These are phyloP conservation scores for Cladosporium sphaerospermum DNA, from an alignment of 2,329 filamentous ascomycete species.

Conservation along the genomic window DNA sequence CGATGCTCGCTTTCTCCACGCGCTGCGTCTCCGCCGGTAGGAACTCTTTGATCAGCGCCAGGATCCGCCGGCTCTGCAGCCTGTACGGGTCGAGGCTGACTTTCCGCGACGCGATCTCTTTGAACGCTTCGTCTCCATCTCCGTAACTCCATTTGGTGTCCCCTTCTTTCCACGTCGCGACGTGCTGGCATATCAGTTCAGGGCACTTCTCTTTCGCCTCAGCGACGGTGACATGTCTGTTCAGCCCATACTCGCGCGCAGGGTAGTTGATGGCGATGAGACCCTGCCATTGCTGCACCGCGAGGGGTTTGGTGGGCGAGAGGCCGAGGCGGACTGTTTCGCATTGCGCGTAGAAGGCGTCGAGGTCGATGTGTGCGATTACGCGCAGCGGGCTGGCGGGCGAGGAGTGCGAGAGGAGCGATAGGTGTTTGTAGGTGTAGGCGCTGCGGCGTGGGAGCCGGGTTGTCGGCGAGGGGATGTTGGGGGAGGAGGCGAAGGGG, in stretches of 20 bases:
- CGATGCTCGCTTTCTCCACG: conserved; percentile 90
- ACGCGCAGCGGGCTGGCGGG: conserved; percentile 74
- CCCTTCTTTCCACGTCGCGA: conserved; percentile 89
- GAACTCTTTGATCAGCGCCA: conserved; percentile 68
- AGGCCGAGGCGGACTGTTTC: conserved; percentile 82
- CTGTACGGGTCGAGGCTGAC: conserved; percentile 92
- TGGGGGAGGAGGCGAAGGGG: conserved; percentile 25
- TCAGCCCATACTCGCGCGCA: conserved; percentile 73
- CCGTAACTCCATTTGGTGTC: conserved; percentile 89
- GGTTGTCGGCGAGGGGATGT: conserved; percentile 17
- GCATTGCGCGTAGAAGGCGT: conserved; percentile 93
- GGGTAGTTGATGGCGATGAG: conserved; percentile 96
- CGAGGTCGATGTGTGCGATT: conserved; percentile 86
- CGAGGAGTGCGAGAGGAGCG: conserved; percentile 65
- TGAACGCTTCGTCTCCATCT: conserved; percentile 59
- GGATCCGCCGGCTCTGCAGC: conserved; percentile 73
- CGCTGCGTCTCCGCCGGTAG: conserved; percentile 60
- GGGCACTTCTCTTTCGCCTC: conserved; percentile 88
- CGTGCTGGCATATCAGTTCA: conserved; percentile 78
- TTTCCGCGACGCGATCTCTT: conserved; percentile 80
- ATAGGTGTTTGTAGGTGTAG: conserved; percentile 80
- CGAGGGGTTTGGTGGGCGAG: conserved; percentile 70
- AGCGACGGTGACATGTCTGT: conserved; percentile 66
- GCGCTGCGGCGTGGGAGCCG: conserved; percentile 48
- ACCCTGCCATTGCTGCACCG: conserved; percentile 92